Percentiles rank a stretch among this genome's conserved stretches.
Evolutionary conservation across 257 asterid species (phyloP).

Genomic region (Gynochthodes officinalis): DNA sequence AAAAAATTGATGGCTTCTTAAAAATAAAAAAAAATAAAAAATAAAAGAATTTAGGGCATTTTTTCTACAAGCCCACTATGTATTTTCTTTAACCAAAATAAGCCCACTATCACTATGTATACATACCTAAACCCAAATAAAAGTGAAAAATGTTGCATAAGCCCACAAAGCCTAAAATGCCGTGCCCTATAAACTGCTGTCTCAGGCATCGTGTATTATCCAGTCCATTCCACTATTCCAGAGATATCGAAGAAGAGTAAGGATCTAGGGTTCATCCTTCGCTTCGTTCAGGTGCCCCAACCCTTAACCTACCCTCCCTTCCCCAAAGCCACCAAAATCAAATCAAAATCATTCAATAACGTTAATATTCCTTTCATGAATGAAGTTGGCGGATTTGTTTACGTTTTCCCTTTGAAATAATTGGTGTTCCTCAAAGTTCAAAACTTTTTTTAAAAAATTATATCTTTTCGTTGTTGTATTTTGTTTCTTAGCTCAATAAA

Average conservation of each 20-base stretch:
- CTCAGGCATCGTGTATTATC: not conserved
- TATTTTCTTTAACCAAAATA: too few species aligned
- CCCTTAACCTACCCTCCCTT: not conserved
- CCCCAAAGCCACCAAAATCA: not conserved
- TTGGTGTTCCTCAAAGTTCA: not conserved
- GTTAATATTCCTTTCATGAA: not conserved
- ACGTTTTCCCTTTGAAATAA: not conserved
- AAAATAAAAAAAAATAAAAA: too few species aligned
- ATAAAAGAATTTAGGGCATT: not conserved
- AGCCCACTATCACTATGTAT: too few species aligned
- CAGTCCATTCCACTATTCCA: not conserved
- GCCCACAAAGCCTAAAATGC: not conserved
- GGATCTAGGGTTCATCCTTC: conserved; percentile 27
- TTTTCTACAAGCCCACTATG: not conserved
- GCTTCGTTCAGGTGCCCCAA: conserved; percentile 18
- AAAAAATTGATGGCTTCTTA: too few species aligned
- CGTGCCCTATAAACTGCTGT: not conserved
- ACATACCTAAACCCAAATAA: not conserved
- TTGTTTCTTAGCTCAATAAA: not conserved
- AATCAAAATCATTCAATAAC: not conserved
- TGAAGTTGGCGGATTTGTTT: not conserved
- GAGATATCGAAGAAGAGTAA: not conserved
- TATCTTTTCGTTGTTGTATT: not conserved
- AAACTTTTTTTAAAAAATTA: not conserved
- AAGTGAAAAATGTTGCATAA: not conserved